Base-by-base conservation (phyloP, 192 early-diverging fungal species). In the Podochytrium sp. region DNA sequence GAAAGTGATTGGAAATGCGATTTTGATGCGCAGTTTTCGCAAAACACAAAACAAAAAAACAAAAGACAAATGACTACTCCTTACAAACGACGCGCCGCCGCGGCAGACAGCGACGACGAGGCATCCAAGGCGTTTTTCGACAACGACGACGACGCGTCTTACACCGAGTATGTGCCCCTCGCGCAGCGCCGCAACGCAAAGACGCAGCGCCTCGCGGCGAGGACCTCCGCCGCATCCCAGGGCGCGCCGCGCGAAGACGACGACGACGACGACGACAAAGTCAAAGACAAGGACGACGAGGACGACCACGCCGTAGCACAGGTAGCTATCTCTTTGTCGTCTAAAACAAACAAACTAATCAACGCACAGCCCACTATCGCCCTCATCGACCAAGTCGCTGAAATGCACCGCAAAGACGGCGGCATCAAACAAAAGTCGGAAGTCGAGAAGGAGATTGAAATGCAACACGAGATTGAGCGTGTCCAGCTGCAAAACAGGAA, bases 381-480 rank as follows among this genome's bases (percentile, higher is more conserved):
- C 43, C 43, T 55, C 16, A 55, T 55, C 23, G 52, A 55, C 52
- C 52, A 55, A 29, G 52, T 55, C 16, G 52, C 52, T 6, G 52
- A 10, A 29, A 0, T 55, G 52, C 52, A 25, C 16, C 7, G 23
- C 7, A 47, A 20, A 7, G 43, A 47, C 20, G 43, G 10, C 10
- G 50, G 60, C 12, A n/a, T 10, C 23, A 38, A 80, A 30, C 71
- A 88, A 51, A 95, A 93, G 73, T 89, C 93, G 2, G 93, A 94
- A 18, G 81, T 89, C 30, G 89, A 97, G 77, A 92, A 90, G 75
- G 86, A 90, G 35, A 60, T 93, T 2, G 97, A 97, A 40, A 86
- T 95, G 73, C 94, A 96, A 77, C 76, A 85, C 60, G 87, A 90
- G 71, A 90, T 98, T 65, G 83, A 96, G 63, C 87, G 90, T 50